Percentiles rank a stretch among this genome's conserved stretches.
Conservation (phyloP, 441 rosid genomes). For the Kokia cookei region DNA sequence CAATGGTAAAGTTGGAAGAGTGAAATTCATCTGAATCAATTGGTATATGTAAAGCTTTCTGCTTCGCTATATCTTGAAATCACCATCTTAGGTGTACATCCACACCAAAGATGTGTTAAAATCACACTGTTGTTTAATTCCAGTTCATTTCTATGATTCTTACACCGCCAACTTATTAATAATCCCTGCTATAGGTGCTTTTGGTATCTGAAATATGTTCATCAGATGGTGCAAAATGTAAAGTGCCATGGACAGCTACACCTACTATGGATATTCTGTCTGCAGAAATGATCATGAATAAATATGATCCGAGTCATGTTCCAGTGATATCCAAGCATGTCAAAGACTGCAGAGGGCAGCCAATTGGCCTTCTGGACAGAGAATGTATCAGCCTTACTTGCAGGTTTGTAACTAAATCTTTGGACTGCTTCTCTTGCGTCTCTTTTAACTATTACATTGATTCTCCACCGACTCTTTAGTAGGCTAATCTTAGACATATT, state of each 20-base stretch:
- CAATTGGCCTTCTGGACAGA: slow-evolving; percentile 78
- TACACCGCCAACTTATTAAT: not conserved
- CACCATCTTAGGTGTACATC: not conserved
- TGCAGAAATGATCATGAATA: slow-evolving; percentile 53
- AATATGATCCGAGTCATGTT: slow-evolving; percentile 42
- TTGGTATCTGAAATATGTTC: slow-evolving; percentile 62
- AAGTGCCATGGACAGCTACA: slow-evolving; percentile 55
- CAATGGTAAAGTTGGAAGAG: not conserved
- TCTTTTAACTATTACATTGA: not conserved
- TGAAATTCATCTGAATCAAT: not conserved
- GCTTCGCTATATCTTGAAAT: not conserved
- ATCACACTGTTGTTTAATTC: not conserved
- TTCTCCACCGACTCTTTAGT: not conserved
- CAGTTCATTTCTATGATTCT: not conserved
- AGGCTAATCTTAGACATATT: not conserved
- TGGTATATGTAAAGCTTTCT: not conserved
- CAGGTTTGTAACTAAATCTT: slow-evolving; percentile 24
- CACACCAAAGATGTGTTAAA: not conserved
- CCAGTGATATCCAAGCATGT: slow-evolving; percentile 63
- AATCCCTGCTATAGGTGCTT: slow-evolving; percentile 42
- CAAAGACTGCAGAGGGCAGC: slow-evolving; percentile 34
- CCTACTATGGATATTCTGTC: slow-evolving; percentile 77
- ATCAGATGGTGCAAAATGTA: slow-evolving; percentile 40
- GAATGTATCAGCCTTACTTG: slow-evolving; percentile 68
- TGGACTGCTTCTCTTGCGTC: not conserved